Evolutionary conservation across 805 yeast genomes (phyloP).

Genomic region (Myxozyma melibiosi): DNA sequence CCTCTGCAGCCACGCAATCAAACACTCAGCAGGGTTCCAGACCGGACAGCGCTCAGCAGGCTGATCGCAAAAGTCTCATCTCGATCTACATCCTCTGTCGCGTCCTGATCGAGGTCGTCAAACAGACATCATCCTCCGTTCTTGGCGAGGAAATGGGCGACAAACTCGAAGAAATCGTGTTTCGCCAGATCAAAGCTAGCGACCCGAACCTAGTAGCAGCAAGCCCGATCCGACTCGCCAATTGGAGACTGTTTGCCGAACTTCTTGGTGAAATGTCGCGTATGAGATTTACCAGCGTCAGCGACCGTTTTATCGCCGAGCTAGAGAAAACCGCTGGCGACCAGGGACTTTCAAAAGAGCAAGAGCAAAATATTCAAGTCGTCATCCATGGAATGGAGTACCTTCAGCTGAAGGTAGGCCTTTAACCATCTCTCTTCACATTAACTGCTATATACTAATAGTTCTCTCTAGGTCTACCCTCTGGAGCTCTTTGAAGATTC

Average conservation of each 20-base stretch:
- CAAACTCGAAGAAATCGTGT: constrained; percentile 89
- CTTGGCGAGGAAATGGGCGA: constrained; percentile 78
- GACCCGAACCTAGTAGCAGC: constrained; percentile 72
- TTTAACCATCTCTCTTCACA: neutral
- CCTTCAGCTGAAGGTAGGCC: constrained; percentile 55
- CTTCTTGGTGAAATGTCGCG: constrained; percentile 89
- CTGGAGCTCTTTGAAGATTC: constrained; percentile 88
- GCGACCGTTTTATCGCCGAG: constrained; percentile 91
- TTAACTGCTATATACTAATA: neutral
- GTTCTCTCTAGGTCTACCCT: constrained; percentile 60
- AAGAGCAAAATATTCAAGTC: constrained; percentile 66
- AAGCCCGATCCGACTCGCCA: constrained; percentile 78
- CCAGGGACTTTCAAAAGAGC: constrained; percentile 44
- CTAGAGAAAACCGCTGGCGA: constrained; percentile 62
- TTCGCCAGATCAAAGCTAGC: constrained; percentile 82
- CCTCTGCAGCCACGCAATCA: constrained; percentile 1
- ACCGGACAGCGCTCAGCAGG: constrained; percentile 70
- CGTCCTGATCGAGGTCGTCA: constrained; percentile 87
- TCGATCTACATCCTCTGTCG: constrained; percentile 88
- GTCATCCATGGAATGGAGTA: constrained; percentile 92
- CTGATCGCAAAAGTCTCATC: constrained; percentile 83
- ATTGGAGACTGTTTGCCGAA: constrained; percentile 91
- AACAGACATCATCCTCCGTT: constrained; percentile 74
- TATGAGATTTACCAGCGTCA: constrained; percentile 78
- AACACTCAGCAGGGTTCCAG: neutral